Evolutionary conservation across 2,329 filamentous ascomycete species (phyloP), one percentile per base, ranked within the genome.

Genomic region (Celoporthe dispersa): DNA sequence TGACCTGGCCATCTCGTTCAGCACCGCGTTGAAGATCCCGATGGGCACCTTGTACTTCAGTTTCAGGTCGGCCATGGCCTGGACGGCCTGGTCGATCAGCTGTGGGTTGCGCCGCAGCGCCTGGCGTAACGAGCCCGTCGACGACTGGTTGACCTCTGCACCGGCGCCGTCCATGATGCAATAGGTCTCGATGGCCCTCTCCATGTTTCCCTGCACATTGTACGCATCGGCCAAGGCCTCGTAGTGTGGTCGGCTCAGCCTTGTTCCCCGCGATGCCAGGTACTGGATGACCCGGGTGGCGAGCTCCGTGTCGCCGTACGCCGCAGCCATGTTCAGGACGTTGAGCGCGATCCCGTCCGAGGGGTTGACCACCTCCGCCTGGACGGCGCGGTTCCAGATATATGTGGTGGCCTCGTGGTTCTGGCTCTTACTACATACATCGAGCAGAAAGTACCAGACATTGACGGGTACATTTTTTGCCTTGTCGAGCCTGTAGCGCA

Each of bases 151-250:
- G 3, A 89, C 84, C 53, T 85, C 78, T 6, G 91, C 77, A 6
- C 89, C 88, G 25, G 89, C 87, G 70, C 87, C 84, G 31, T 87
- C 81, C 91, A 97, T 96, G 77, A 94, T 90, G 73, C 88, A 88
- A 22, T 97, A 83, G 1, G 92, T 85, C 55, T 88, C 86, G 48
- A 97, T 84, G 0, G 92, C 91, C 35, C 89, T 88, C 33, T 82
- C 80, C 9, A 95, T 76, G 73, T 96, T 89, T 1, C 85, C 83
- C 3, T 78, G 76, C 3, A 83, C 81, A 14, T 89, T 83, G 76
- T 97, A 93, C 4, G 91, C 87, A 69, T 93, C 89, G 8, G 94
- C 83, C 37, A 98, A 85, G 37, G 91, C 86, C 78, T 97, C 94
- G 79, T 96, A 97, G 77, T 98, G 93, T 72, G 91, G 85, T 7